Percentiles rank a stretch among this genome's conserved stretches.
These are phyloP conservation scores for Clonostachys solani DNA, from an alignment of 2,329 filamentous ascomycete genomes.

Conservation along the genomic window DNA sequence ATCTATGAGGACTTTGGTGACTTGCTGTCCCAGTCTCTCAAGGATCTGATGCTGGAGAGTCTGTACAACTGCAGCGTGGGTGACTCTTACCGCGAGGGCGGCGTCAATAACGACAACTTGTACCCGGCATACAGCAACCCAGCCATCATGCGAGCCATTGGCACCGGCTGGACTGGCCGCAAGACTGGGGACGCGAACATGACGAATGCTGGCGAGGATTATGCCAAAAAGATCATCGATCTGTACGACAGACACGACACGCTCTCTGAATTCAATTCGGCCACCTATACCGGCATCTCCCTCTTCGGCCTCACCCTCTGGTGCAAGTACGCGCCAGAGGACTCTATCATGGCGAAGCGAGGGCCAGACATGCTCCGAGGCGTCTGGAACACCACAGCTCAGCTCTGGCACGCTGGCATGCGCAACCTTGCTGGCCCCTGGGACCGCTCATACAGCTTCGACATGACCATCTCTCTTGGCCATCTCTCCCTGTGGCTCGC, in stretches of 20 bases:
- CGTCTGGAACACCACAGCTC: slow-evolving; percentile 46
- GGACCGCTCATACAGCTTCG: slow-evolving; percentile 60
- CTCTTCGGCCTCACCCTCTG: slow-evolving; percentile 54
- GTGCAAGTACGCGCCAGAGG: slow-evolving; percentile 51
- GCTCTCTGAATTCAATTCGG: slow-evolving; percentile 58
- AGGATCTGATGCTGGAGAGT: slow-evolving; percentile 43
- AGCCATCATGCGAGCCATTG: slow-evolving; percentile 58
- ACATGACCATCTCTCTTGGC: slow-evolving; percentile 59
- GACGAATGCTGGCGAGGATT: slow-evolving; percentile 50
- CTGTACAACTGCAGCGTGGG: slow-evolving; percentile 52
- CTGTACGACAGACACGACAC: slow-evolving; percentile 52
- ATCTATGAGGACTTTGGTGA: slow-evolving; percentile 53
- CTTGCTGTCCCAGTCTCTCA: slow-evolving; percentile 29
- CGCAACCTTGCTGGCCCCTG: slow-evolving; percentile 60
- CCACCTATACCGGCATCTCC: slow-evolving; percentile 60
- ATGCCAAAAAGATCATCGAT: slow-evolving; percentile 50
- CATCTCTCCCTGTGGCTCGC: slow-evolving; percentile 56
- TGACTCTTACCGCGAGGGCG: slow-evolving; percentile 57
- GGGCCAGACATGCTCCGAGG: slow-evolving; percentile 44
- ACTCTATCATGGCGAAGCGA: slow-evolving; percentile 47
- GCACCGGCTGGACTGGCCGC: slow-evolving; percentile 54
- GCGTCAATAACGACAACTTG: slow-evolving; percentile 55
- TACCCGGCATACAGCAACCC: slow-evolving; percentile 60
- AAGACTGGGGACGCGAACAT: slow-evolving; percentile 51
- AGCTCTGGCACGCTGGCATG: slow-evolving; percentile 54